Evolutionary conservation across 2,329 filamentous ascomycete genomes (phyloP).

Genomic region (Amesomyces nigricolor): DNA sequence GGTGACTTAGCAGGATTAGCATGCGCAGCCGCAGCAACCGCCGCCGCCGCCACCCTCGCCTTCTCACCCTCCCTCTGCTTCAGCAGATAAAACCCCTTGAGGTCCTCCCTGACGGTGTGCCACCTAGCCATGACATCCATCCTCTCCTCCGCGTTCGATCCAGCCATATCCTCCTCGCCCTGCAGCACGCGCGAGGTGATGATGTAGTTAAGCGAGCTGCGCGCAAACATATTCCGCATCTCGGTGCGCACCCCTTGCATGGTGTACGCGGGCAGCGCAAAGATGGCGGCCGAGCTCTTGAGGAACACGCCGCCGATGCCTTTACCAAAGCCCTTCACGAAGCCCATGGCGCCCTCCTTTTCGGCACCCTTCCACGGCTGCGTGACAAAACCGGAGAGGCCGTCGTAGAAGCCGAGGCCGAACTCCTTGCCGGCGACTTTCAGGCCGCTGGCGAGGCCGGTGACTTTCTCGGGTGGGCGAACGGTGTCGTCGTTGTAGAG

Average conservation of each 20-base stretch:
- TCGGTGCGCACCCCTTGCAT: conserved; percentile 80
- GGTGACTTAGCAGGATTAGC: not conserved
- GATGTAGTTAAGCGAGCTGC: conserved; percentile 72
- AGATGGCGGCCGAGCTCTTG: conserved; percentile 72
- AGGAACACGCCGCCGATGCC: conserved; percentile 75
- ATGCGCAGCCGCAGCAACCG: conserved; percentile 19
- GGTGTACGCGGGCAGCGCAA: conserved; percentile 71
- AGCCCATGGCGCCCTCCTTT: conserved; percentile 49
- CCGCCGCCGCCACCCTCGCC: conserved; percentile 29
- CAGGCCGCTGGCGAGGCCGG: conserved; percentile 68
- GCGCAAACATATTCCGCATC: conserved; percentile 63
- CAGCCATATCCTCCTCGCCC: conserved; percentile 60
- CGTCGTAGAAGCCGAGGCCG: conserved; percentile 71
- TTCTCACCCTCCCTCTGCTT: conserved; percentile 41
- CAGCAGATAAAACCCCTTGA: conserved; percentile 53
- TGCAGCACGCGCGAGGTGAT: conserved; percentile 70
- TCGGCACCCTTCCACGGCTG: conserved; percentile 62
- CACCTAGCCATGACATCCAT: conserved; percentile 60
- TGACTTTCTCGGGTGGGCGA: conserved; percentile 71
- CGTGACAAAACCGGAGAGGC: conserved; percentile 72
- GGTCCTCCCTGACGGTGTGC: conserved; percentile 54
- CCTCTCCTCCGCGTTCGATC: conserved; percentile 52
- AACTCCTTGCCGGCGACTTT: conserved; percentile 74
- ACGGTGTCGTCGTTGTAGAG: conserved; percentile 82
- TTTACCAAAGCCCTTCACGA: conserved; percentile 75